These are phyloP conservation scores for Micractinium conductrix DNA, from an alignment of 139 green algal genomes.

Conservation along the genomic window DNA sequence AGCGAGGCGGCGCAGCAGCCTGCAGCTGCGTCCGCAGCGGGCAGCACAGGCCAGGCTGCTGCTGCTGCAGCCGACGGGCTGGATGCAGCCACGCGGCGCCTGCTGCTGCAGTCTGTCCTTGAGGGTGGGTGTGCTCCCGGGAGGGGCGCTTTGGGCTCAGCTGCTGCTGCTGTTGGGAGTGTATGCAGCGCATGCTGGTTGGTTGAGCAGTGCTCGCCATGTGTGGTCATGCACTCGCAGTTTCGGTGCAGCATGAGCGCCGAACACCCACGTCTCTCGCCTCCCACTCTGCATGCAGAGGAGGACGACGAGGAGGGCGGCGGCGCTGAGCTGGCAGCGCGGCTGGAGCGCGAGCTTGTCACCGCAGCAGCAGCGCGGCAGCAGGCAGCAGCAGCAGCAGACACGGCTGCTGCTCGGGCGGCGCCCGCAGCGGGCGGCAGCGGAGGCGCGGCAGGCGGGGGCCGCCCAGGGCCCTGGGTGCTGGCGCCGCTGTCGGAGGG, in stretches of 20 bases:
- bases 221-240: too few species aligned
- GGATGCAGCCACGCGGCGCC: conserved; percentile 41
- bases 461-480: not conserved
- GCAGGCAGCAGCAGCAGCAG: not conserved
- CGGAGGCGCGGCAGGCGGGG: not conserved
- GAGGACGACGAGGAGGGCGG: conserved; percentile 24
- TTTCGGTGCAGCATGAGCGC: too few species aligned
- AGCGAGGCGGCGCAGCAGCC: not conserved
- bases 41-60: not conserved
- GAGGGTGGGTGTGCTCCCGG: too few species aligned
- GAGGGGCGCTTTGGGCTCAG: too few species aligned
- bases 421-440: too few species aligned
- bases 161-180: too few species aligned
- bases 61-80: conserved; percentile 5
- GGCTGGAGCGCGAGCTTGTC: not conserved
- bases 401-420: not conserved
- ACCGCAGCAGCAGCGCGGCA: conserved; percentile 7
- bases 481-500: conserved; percentile 11
- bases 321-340: not conserved
- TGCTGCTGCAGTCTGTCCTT: conserved; percentile 46
- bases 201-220: too few species aligned
- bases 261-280: too few species aligned
- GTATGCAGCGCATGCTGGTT: too few species aligned
- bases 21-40: not conserved
- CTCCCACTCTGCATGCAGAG: not conserved